phyloP scores from a whole-genome alignment of 176 grass and related monocot genomes.

The Guadua angustifolia region DNA sequence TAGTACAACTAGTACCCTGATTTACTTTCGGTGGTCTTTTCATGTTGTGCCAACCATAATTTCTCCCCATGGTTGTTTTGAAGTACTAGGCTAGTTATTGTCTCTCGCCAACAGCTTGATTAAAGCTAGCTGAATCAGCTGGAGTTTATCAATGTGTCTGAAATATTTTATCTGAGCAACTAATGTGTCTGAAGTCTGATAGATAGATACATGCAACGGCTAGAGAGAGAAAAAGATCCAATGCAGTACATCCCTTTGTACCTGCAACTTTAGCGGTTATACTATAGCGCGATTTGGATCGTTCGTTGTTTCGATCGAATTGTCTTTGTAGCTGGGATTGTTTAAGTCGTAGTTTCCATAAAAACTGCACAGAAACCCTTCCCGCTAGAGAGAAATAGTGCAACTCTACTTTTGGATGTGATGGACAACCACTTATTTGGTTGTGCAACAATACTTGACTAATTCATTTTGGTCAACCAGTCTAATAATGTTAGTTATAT shows the following conservation, averaged over 20 bases:
- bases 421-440: constrained; percentile 33
- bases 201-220: not conserved
- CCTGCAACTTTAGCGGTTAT: too few relatives aligned
- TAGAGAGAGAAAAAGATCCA: not conserved
- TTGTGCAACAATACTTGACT: constrained; percentile 8
- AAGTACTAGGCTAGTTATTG: not conserved
- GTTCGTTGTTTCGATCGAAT: too few relatives aligned
- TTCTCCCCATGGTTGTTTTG: not conserved
- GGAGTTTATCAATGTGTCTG: not conserved
- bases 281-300: too few relatives aligned
- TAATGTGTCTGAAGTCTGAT: not conserved
- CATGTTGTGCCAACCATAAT: not conserved
- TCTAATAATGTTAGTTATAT: not conserved
- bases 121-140: constrained; percentile 23
- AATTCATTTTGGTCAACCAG: constrained; percentile 6
- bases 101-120: constrained; percentile 15
- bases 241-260: too few relatives aligned
- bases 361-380: too few relatives aligned
- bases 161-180: not conserved
- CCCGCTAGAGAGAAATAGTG: not conserved
- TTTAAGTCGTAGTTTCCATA: too few relatives aligned
- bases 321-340: too few relatives aligned
- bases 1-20: not conserved
- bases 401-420: constrained; percentile 37
- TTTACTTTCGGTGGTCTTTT: constrained; percentile 12